Evolutionary conservation across 2,329 filamentous ascomycete species (phyloP).

Genomic region (Neurospora crassa): DNA sequence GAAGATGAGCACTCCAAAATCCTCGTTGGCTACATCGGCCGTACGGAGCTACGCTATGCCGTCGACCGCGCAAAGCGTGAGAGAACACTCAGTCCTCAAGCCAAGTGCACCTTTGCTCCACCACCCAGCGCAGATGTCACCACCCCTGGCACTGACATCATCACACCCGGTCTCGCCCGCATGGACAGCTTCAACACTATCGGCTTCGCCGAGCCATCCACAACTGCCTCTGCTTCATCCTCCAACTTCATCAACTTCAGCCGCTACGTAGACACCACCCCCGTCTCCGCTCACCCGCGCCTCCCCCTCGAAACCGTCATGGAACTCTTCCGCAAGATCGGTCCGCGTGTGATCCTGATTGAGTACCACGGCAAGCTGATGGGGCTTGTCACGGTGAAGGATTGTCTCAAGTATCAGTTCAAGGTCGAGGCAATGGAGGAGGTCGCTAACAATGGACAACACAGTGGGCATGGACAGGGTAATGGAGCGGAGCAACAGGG

Average conservation of each 20-base stretch:
- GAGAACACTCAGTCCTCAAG: constrained; percentile 52
- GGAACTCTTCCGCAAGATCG: constrained; percentile 98
- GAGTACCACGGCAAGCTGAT: constrained; percentile 78
- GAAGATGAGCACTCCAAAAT: constrained; percentile 61
- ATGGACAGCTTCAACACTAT: constrained; percentile 36
- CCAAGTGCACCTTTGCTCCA: constrained; percentile 64
- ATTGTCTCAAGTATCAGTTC: constrained; percentile 96
- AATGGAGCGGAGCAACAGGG: not conserved
- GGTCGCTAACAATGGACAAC: not conserved
- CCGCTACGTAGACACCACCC: constrained; percentile 80
- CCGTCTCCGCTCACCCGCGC: constrained; percentile 81
- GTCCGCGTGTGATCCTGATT: constrained; percentile 83
- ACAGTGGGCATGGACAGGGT: not conserved
- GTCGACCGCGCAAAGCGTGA: constrained; percentile 70
- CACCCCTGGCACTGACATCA: constrained; percentile 17
- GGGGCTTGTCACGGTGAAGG: constrained; percentile 90
- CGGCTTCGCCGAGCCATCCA: constrained; percentile 10
- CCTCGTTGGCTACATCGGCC: constrained; percentile 83
- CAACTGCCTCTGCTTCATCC: constrained; percentile 25
- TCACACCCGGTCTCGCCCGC: constrained; percentile 32
- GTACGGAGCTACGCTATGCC: constrained; percentile 85
- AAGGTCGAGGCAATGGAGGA: constrained; percentile 77
- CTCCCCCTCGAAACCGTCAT: constrained; percentile 93
- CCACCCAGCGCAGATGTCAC: constrained; percentile 6
- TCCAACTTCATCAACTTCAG: constrained; percentile 60